A percentile compares a stretch with the other conserved stretches of the same genome.
Evolutionary conservation across 352 stramenopile species (phyloP).

Genomic region (Pythium apleroticum): DNA sequence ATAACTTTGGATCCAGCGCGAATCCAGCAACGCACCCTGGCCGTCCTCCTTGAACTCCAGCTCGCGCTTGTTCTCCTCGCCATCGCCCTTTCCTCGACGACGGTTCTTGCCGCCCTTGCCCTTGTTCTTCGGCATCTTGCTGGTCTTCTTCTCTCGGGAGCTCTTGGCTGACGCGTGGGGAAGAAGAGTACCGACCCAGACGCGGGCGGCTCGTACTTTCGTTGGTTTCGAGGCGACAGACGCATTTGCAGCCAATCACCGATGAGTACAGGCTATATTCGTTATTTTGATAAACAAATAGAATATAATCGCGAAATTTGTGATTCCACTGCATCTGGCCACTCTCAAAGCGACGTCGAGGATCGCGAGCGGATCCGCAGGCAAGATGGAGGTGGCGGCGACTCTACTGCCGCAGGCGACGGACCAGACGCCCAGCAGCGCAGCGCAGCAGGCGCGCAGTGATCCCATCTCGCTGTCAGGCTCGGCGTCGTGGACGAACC

Average conservation of each 20-base stretch:
- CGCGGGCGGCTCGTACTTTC: slow-evolving; percentile 15
- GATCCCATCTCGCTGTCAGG: slow-evolving; percentile 24
- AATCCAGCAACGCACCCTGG: slow-evolving; percentile 74
- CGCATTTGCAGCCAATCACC: slow-evolving; percentile 29
- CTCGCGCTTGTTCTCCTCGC: slow-evolving; percentile 98
- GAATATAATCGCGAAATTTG: slow-evolving; percentile 12
- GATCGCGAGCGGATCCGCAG: background rate
- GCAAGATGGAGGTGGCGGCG: background rate
- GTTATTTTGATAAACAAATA: slow-evolving; percentile 1
- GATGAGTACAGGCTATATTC: background rate
- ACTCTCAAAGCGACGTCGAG: background rate
- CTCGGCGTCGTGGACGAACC: slow-evolving; percentile 22
- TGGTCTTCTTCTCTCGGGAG: slow-evolving; percentile 11
- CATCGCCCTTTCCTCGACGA: slow-evolving; percentile 97
- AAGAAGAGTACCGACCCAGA: background rate
- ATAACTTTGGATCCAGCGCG: slow-evolving; percentile 2
- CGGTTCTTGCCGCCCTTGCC: slow-evolving; percentile 99
- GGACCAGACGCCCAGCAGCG: background rate
- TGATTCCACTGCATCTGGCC: background rate
- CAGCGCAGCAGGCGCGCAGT: background rate
- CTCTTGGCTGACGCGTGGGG: slow-evolving; percentile 6
- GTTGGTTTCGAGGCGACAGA: slow-evolving; percentile 27
- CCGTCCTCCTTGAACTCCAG: slow-evolving; percentile 99
- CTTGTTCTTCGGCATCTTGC: slow-evolving; percentile 85
- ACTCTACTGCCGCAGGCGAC: background rate